Evolutionary conservation across 1,139 yeast genomes (phyloP).

Genomic region (Blastobotrys proliferans): DNA sequence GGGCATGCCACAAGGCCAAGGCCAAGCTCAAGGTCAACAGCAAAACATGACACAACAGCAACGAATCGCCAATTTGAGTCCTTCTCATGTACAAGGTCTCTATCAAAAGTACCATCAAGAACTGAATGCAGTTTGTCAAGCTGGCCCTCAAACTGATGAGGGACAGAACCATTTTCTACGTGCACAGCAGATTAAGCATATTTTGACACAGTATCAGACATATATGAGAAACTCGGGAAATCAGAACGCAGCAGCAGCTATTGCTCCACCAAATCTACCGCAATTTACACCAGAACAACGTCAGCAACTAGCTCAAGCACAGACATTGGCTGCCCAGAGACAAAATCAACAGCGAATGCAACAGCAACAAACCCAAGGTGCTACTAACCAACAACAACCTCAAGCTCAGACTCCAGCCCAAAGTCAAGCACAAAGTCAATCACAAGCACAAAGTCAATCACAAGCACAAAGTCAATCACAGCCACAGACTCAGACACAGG

Average conservation of each 20-base stretch:
- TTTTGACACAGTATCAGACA: conserved; percentile 37
- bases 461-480: conserved; percentile 10
- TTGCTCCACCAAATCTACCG: too few relatives aligned
- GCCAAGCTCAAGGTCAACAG: neutral
- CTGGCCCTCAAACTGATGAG: conserved; percentile 56
- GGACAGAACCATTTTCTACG: conserved; percentile 66
- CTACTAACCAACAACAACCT: conserved; percentile 5
- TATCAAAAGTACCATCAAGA: conserved; percentile 58
- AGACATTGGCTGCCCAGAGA: neutral
- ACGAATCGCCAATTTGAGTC: conserved; percentile 14
- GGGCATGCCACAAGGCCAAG: neutral
- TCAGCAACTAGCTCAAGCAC: conserved; percentile 13
- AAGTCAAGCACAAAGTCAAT: conserved; percentile 15
- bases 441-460: conserved; percentile 11
- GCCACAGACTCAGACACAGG: conserved; percentile 11
- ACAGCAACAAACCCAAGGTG: conserved; percentile 7
- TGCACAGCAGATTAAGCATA: conserved; percentile 62
- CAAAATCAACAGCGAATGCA: conserved; percentile 10
- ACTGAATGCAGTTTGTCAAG: conserved; percentile 55
- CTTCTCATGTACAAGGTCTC: conserved; percentile 50
- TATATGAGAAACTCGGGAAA: conserved; percentile 21
- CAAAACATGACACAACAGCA: neutral
- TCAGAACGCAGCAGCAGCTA: neutral
- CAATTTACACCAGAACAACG: conserved; percentile 17
- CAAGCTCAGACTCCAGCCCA: conserved; percentile 10